Evolutionary conservation across 2,329 filamentous ascomycete species (phyloP).

Genomic region (Penicillium fuscoglaucum): DNA sequence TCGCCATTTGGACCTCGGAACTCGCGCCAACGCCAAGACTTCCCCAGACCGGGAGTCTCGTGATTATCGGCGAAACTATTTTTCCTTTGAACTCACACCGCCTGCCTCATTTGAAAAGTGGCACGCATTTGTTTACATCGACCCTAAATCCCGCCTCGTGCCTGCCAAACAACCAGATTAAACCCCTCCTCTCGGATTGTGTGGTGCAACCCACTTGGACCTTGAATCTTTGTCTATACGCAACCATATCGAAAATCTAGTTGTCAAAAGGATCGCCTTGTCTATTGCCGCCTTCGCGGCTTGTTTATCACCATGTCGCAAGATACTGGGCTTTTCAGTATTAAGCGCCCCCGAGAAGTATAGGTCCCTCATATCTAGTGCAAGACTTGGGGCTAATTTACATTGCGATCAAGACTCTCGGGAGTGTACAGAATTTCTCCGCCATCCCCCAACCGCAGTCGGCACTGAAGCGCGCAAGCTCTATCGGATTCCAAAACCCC

Average conservation of each 20-base stretch:
- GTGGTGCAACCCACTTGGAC: constrained; percentile 10
- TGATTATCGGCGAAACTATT: constrained; percentile 28
- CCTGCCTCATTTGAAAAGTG: constrained; percentile 28
- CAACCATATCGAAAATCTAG: neutral
- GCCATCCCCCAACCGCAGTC: constrained; percentile 88
- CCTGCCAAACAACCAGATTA: constrained; percentile 19
- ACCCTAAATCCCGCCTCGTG: constrained; percentile 9
- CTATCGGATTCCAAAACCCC: constrained; percentile 64
- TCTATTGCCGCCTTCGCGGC: constrained; percentile 30
- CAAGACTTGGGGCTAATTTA: constrained; percentile 20
- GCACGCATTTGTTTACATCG: constrained; percentile 42
- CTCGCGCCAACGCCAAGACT: constrained; percentile 27
- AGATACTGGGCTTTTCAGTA: constrained; percentile 84
- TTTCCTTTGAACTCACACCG: constrained; percentile 28
- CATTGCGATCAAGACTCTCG: constrained; percentile 64
- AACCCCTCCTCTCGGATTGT: constrained; percentile 20
- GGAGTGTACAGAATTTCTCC: constrained; percentile 77
- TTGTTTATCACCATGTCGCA: constrained; percentile 68
- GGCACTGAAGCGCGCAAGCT: constrained; percentile 89
- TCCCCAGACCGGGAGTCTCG: constrained; percentile 36
- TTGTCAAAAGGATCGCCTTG: neutral
- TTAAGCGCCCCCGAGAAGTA: constrained; percentile 89
- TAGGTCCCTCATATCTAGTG: constrained; percentile 32
- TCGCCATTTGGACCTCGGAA: constrained; percentile 41
- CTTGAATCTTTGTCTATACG: constrained; percentile 4